Conservation (phyloP, 768 basidiomycete genomes). For the Pisolithus microcarpus region DNA sequence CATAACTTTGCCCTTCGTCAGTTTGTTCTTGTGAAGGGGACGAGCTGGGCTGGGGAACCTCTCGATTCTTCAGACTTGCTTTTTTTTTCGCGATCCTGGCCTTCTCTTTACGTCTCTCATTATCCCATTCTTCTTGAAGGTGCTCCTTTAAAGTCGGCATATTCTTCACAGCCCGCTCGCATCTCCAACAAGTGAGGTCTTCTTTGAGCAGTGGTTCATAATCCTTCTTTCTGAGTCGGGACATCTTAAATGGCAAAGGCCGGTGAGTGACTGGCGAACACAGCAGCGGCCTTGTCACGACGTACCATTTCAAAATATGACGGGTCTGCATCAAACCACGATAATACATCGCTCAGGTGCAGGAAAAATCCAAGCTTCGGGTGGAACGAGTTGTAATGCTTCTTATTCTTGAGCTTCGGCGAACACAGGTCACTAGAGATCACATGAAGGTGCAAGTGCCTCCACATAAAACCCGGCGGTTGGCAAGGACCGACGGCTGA, state of each 20-base stretch:
- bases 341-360: constrained; percentile 65
- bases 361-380: constrained; percentile 81
- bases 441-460: constrained; percentile 82
- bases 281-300: constrained; percentile 1
- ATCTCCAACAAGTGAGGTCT: constrained; percentile 62
- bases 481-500: not conserved
- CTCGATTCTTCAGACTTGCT: constrained; percentile 25
- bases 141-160: constrained; percentile 73
- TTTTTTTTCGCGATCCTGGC: constrained; percentile 33
- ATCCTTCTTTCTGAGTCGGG: constrained; percentile 39
- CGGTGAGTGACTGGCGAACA: not conserved
- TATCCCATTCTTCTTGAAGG: constrained; percentile 67
- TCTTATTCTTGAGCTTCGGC: constrained; percentile 71
- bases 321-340: constrained; percentile 68
- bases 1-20: constrained; percentile 6
- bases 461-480: constrained; percentile 19
- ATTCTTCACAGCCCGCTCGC: constrained; percentile 54
- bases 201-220: constrained; percentile 68
- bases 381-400: constrained; percentile 88
- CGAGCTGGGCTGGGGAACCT: not conserved
- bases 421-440: constrained; percentile 73
- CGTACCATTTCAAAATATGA: constrained; percentile 48
- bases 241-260: constrained; percentile 36
- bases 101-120: constrained; percentile 36
- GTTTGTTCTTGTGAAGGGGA: constrained; percentile 6